phyloP scores from a whole-genome alignment of 352 stramenopile species.

The Phytophthora ramorum region DNA sequence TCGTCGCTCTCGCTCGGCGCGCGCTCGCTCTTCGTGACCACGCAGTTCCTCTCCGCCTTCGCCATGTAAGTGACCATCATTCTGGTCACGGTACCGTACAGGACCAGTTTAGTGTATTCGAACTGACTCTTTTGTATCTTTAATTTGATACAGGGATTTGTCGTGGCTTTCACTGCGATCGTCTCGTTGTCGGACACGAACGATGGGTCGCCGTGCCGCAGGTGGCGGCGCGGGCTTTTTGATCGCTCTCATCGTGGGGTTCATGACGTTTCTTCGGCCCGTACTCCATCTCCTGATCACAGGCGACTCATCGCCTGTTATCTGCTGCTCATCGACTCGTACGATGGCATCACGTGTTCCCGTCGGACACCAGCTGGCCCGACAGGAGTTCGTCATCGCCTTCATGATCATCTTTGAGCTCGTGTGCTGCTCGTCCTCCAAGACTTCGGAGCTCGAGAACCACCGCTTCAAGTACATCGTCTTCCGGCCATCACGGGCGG shows the following conservation, averaged over 20 bases:
- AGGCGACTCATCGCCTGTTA: conserved; percentile 74
- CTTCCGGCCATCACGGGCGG: conserved; percentile 74
- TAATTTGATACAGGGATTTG: conserved; percentile 59
- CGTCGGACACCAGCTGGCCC: conserved; percentile 71
- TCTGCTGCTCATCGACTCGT: conserved; percentile 78
- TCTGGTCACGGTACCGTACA: background rate
- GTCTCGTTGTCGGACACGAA: conserved; percentile 67
- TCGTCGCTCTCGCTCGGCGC: conserved; percentile 86
- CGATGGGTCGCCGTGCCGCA: conserved; percentile 78
- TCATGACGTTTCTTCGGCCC: conserved; percentile 77
- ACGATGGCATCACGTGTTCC: conserved; percentile 76
- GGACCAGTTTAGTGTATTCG: background rate
- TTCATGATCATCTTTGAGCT: conserved; percentile 91
- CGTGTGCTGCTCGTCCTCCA: conserved; percentile 78
- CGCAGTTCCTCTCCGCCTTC: conserved; percentile 85
- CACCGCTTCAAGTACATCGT: conserved; percentile 91
- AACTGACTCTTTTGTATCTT: conserved; percentile 18
- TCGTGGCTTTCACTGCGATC: conserved; percentile 74
- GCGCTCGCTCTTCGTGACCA: conserved; percentile 83
- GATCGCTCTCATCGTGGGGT: conserved; percentile 73
- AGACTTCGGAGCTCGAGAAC: conserved; percentile 86
- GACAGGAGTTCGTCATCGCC: conserved; percentile 88
- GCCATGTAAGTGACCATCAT: conserved; percentile 72
- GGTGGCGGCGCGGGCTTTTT: conserved; percentile 68
- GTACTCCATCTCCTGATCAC: conserved; percentile 75